Base-by-base conservation (phyloP, 2,329 filamentous ascomycete genomes). In the Clathrospora elynae region DNA sequence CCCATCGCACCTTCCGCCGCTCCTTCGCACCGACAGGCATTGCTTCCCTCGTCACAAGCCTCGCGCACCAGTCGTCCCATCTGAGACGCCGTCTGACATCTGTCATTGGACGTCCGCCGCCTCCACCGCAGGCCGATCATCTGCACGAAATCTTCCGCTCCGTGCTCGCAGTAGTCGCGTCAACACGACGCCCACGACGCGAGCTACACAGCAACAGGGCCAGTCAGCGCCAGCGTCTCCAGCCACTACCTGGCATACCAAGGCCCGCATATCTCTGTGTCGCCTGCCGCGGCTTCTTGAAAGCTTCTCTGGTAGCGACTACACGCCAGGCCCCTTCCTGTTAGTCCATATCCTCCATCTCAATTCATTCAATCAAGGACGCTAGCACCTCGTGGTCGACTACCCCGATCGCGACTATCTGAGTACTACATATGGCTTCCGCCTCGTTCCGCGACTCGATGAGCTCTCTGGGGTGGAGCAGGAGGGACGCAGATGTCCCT, bases 381-480 rank as follows among this genome's bases (percentile, higher is more conserved):
- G 42, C 55, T 46, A 49, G 44, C 47, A 55, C 45, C 53, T 49
- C 59, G 59, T 63, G 53, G 36, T 47, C 49, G 38, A 18, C 23
- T 42, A 23, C 32, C 19, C 49, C 53, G 37, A 30, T 36, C 26
- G 10, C 6, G 26, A 29, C 49, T 34, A 33, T 26, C 16, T 30
- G 20, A 40, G 17, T 28, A 35, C 16, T 37, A 42, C 44, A 35
- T 51, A 96, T 96, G 91, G 87, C 91, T 49, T 92, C 90, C 56
- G 78, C 84, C 57, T 88, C 89, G 32, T 97, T 99, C 72, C 84
- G 91, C 68, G 90, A 96, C 73, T 95, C 89, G 14, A 90, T 97
- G 79, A 95, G 89, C 78, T 93, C 90, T 46, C 75, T 97, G 63
- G 93, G 93, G 49, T 97, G 93, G 93, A 89, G 89, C 64, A 87